phyloP scores from a whole-genome alignment of 768 basidiomycete genomes.

The Coprinopsis marcescibilis region DNA sequence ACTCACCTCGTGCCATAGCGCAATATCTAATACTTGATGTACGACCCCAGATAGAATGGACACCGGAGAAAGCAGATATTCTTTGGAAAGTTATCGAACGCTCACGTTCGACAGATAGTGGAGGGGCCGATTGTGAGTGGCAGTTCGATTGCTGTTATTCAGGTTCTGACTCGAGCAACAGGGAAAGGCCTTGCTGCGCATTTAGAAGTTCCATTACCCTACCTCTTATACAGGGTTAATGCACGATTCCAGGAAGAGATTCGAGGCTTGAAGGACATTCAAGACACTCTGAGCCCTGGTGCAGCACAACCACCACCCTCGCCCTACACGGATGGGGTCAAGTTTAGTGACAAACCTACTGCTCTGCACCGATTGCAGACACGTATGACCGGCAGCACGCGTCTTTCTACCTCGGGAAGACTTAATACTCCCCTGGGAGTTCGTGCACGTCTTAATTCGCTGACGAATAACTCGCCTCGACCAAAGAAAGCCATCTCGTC shows the following conservation, averaged over 20 bases:
- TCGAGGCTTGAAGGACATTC: constrained; percentile 68
- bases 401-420: constrained; percentile 38
- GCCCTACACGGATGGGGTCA: constrained; percentile 21
- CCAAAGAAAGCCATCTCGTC: constrained; percentile 60
- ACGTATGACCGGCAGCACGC: constrained; percentile 25
- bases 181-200: constrained; percentile 83
- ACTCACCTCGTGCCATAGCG: neutral
- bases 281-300: constrained; percentile 51
- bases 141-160: neutral
- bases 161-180: constrained; percentile 21
- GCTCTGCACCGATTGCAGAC: constrained; percentile 23
- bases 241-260: constrained; percentile 83
- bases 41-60: constrained; percentile 92
- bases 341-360: constrained; percentile 23
- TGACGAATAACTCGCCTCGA: constrained; percentile 47
- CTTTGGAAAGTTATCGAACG: constrained; percentile 85
- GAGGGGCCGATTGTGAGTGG: constrained; percentile 72
- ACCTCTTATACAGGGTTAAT: constrained; percentile 79
- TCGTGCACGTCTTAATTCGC: constrained; percentile 65
- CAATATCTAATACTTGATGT: neutral
- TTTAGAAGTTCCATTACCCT: constrained; percentile 76
- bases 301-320: constrained; percentile 29
- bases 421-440: constrained; percentile 54
- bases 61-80: constrained; percentile 73
- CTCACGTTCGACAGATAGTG: constrained; percentile 65